These are phyloP conservation scores for Candida maesae DNA, from an alignment of 805 yeast species.

Conservation along the genomic window DNA sequence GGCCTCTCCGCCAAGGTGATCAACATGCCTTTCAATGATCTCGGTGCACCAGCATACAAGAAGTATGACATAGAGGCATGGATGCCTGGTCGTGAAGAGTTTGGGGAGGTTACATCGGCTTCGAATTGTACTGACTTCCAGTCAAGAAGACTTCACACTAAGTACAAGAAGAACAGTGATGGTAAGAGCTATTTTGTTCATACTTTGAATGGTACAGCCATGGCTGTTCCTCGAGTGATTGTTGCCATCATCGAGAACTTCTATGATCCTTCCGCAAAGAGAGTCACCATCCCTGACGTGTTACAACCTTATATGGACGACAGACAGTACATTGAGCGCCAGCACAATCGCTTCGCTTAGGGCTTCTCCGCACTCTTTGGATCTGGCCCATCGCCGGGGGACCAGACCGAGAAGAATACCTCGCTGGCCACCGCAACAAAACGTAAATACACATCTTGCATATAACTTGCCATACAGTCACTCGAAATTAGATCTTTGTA, in stretches of 20 bases:
- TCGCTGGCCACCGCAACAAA: too few species aligned
- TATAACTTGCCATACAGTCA: too few species aligned
- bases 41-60: slow-evolving; percentile 90
- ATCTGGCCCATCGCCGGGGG: too few species aligned
- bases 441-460: too few species aligned
- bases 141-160: slow-evolving; percentile 74
- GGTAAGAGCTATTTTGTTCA: slow-evolving; percentile 51
- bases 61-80: slow-evolving; percentile 94
- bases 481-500: too few species aligned
- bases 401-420: too few species aligned
- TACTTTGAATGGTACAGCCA: slow-evolving; percentile 91
- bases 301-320: slow-evolving; percentile 73
- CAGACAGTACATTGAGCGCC: slow-evolving; percentile 25
- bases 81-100: slow-evolving; percentile 94
- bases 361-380: too few species aligned
- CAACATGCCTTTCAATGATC: slow-evolving; percentile 84
- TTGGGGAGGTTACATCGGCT: slow-evolving; percentile 92
- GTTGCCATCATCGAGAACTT: slow-evolving; percentile 86
- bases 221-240: slow-evolving; percentile 91
- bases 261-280: slow-evolving; percentile 55
- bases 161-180: slow-evolving; percentile 36
- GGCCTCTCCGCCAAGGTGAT: slow-evolving; percentile 81
- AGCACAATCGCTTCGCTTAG: slow-evolving; percentile 3
- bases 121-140: slow-evolving; percentile 94
- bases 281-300: slow-evolving; percentile 62